These are phyloP conservation scores for Apiospora malaysiana DNA, from an alignment of 2,329 filamentous ascomycete species.

Conservation along the genomic window DNA sequence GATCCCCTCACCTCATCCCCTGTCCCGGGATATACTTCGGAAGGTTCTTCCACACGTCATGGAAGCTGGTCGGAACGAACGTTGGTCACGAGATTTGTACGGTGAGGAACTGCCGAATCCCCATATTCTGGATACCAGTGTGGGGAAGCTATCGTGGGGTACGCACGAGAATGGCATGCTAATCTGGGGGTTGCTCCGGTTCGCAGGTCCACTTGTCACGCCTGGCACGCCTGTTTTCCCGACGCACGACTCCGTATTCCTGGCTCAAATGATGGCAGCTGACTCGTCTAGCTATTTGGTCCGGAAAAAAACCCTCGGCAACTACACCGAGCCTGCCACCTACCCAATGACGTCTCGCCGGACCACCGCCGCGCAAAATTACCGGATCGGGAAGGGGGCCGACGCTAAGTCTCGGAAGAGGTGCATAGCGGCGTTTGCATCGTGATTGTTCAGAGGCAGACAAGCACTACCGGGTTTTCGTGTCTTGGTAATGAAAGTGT, in stretches of 20 bases:
- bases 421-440: no score
- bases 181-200: background rate
- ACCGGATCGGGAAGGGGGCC: no score
- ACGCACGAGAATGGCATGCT: background rate
- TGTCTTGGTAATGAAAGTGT: no score
- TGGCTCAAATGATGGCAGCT: background rate
- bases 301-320: background rate
- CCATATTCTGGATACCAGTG: background rate
- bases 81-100: background rate
- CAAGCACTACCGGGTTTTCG: no score
- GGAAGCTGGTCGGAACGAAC: background rate
- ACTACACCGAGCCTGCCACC: background rate
- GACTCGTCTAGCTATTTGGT: background rate
- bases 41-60: background rate
- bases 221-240: background rate
- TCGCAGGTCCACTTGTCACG: background rate
- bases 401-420: no score
- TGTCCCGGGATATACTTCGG: no score
- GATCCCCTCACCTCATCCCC: background rate
- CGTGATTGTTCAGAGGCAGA: no score
- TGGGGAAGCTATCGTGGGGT: constrained; percentile 4
- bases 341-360: no score
- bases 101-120: background rate
- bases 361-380: no score
- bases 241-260: background rate